Percentiles rank a stretch among this genome's conserved stretches.
Conservation (phyloP, 2,329 filamentous ascomycete species). For the Verruconis gallopava region DNA sequence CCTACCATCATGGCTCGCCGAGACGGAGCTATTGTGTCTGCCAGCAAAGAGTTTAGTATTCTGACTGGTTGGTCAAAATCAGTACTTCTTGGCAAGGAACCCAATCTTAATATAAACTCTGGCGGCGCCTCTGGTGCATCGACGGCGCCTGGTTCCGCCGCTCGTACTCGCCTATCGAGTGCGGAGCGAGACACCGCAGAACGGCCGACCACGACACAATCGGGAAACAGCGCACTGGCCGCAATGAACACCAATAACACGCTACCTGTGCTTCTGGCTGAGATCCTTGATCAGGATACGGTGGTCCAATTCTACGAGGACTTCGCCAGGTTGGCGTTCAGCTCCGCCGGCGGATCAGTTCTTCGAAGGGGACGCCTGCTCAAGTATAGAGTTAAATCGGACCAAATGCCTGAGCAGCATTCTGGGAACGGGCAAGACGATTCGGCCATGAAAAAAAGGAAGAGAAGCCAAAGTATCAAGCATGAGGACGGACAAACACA, state of each 20-base stretch:
- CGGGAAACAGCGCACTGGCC: neutral
- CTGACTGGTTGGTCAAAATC: constrained; percentile 90
- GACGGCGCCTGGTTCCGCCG: constrained; percentile 25
- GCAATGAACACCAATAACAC: neutral
- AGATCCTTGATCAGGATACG: constrained; percentile 84
- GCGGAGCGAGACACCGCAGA: constrained; percentile 21
- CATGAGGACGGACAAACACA: neutral
- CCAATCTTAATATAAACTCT: constrained; percentile 77
- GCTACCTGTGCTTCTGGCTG: constrained; percentile 68
- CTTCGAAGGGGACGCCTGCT: constrained; percentile 74
- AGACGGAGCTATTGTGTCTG: constrained; percentile 86
- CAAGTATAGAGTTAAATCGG: constrained; percentile 62
- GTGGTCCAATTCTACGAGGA: constrained; percentile 94
- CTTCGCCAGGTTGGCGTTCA: constrained; percentile 84
- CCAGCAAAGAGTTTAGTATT: constrained; percentile 94
- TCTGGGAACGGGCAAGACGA: constrained; percentile 21
- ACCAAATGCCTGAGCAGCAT: constrained; percentile 33
- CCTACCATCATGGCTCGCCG: constrained; percentile 85
- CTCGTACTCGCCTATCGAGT: constrained; percentile 24
- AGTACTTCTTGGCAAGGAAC: constrained; percentile 72
- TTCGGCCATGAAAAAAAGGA: constrained; percentile 17
- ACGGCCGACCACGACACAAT: constrained; percentile 1
- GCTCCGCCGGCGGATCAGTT: constrained; percentile 75
- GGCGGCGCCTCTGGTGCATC: constrained; percentile 29
- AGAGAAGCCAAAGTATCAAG: constrained; percentile 8